These are phyloP conservation scores for Trichoderma oligosporum DNA, from an alignment of 2,329 filamentous ascomycete species.

Conservation along the genomic window DNA sequence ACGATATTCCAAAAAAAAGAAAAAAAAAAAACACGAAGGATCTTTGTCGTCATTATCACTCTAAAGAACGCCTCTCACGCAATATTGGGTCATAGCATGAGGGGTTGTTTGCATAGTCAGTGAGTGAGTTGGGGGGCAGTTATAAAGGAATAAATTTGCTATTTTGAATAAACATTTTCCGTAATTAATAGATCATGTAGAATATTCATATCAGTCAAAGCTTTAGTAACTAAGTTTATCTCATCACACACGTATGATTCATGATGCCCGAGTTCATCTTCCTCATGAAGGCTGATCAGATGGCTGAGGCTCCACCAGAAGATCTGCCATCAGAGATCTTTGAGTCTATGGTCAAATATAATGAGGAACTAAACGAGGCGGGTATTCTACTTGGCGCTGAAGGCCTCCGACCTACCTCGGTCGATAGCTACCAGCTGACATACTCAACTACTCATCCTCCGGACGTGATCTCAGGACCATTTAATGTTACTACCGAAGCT, in stretches of 20 bases:
- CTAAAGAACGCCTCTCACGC: conserved; percentile 3
- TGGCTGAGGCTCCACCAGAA: conserved; percentile 23
- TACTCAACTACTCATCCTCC: conserved; percentile 25
- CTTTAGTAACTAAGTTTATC: too few species aligned
- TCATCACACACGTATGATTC: background rate
- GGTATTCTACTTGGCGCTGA: conserved; percentile 30
- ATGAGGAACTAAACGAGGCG: conserved; percentile 28
- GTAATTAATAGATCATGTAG: too few species aligned
- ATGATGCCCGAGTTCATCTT: conserved; percentile 32
- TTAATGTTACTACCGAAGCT: conserved; percentile 27
- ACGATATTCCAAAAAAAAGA: too few species aligned
- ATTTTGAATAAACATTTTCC: too few species aligned
- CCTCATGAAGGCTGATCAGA: conserved; percentile 29
- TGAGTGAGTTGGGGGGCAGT: background rate
- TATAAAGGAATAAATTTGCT: too few species aligned
- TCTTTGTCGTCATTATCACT: background rate
- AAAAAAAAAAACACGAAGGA: too few species aligned
- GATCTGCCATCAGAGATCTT: conserved; percentile 24
- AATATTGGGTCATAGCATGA: background rate
- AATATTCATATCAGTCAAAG: too few species aligned
- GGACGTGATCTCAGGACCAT: conserved; percentile 29
- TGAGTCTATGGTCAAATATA: conserved; percentile 28
- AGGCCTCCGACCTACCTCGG: conserved; percentile 27
- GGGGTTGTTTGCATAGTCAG: background rate
- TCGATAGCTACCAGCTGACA: conserved; percentile 28